Evolutionary conservation across 2,329 filamentous ascomycete species (phyloP).

Genomic region (Cryphonectria naterciae): DNA sequence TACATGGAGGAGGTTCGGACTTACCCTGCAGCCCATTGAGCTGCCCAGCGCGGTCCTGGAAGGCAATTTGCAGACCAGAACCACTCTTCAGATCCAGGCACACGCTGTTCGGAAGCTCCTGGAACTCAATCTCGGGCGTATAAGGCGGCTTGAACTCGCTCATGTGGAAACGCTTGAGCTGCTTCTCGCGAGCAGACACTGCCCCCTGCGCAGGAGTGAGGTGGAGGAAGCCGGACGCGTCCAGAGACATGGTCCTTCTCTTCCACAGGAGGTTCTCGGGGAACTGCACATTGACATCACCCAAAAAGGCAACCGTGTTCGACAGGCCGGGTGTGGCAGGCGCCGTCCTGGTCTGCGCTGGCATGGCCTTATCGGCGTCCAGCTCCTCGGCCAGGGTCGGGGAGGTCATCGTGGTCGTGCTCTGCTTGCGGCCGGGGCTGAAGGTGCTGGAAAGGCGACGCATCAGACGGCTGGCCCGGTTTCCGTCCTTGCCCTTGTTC

Average conservation of each 20-base stretch:
- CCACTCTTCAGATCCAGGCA: conserved; percentile 64
- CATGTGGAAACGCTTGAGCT: conserved; percentile 79
- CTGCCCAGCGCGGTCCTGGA: conserved; percentile 64
- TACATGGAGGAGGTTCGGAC: conserved; percentile 34
- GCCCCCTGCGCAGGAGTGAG: conserved; percentile 71
- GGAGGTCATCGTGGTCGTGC: conserved; percentile 50
- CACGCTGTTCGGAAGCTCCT: conserved; percentile 89
- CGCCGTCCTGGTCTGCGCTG: conserved; percentile 29
- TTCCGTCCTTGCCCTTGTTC: conserved; percentile 37
- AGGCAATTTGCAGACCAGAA: conserved; percentile 66
- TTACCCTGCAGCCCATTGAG: conserved; percentile 57
- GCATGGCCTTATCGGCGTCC: conserved; percentile 35
- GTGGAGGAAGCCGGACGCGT: conserved; percentile 81
- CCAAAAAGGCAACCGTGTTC: conserved; percentile 68
- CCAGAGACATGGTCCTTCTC: conserved; percentile 83
- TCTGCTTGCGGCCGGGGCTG: conserved; percentile 50
- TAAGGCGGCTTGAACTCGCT: conserved; percentile 80
- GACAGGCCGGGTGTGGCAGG: conserved; percentile 33
- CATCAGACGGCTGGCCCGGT: conserved; percentile 61
- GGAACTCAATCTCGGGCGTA: conserved; percentile 84
- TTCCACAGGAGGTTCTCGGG: conserved; percentile 97
- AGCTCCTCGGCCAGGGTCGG: conserved; percentile 56
- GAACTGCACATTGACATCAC: conserved; percentile 96
- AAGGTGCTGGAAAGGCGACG: conserved; percentile 61
- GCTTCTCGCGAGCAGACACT: conserved; percentile 49